Conservation (phyloP, 345 rosid species). For the Durio zibethinus region DNA sequence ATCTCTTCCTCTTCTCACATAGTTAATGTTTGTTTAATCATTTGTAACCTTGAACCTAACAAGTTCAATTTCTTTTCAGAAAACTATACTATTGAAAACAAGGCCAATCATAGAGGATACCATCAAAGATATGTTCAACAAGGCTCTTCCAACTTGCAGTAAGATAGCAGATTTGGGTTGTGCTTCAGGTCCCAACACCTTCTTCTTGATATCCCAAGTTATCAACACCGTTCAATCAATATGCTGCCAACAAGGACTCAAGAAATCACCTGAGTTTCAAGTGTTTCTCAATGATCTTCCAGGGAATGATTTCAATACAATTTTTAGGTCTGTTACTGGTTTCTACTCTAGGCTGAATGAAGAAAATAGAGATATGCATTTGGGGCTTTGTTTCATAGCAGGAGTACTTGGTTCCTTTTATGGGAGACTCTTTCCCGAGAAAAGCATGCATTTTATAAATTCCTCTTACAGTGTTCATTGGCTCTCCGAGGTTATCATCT, state of each 20-base stretch:
- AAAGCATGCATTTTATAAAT: constrained; percentile 58
- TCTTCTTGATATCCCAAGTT: constrained; percentile 38
- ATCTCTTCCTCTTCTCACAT: not conserved
- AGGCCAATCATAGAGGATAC: constrained; percentile 51
- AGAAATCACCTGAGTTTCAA: constrained; percentile 40
- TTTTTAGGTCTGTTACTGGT: constrained; percentile 45
- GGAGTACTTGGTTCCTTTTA: constrained; percentile 42
- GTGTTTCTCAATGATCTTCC: constrained; percentile 66
- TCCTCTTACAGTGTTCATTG: constrained; percentile 74
- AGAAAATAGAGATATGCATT: constrained; percentile 6
- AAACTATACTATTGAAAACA: constrained; percentile 39
- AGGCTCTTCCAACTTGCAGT: constrained; percentile 23
- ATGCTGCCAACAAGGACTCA: constrained; percentile 30
- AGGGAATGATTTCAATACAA: constrained; percentile 56
- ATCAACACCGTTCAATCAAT: constrained; percentile 32
- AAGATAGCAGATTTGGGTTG: constrained; percentile 84
- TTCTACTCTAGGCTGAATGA: constrained; percentile 38
- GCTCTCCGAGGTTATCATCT: constrained; percentile 81
- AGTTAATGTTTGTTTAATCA: not conserved
- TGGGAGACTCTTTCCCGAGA: constrained; percentile 57
- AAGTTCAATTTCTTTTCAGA: constrained; percentile 24
- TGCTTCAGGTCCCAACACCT: constrained; percentile 68
- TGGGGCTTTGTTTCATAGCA: constrained; percentile 1
- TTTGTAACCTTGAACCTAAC: not conserved
- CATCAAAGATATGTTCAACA: constrained; percentile 27